Base-by-base conservation (phyloP, 2,329 filamentous ascomycete genomes). In the Cladophialophora exuberans region DNA sequence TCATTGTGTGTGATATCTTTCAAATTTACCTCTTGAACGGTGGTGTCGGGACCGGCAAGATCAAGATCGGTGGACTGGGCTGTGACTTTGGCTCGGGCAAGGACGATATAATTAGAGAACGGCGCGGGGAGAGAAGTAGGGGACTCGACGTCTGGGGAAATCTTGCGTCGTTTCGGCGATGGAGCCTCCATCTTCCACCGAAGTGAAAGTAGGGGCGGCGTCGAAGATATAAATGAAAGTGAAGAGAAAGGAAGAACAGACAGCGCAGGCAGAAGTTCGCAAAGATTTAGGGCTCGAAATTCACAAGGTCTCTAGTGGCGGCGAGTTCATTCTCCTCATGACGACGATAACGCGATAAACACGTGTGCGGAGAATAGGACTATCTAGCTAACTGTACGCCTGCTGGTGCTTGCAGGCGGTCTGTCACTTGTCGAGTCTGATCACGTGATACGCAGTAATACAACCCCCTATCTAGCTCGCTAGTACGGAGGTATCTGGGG, bases 51-150 rank as follows among this genome's bases (percentile, higher is more conserved):
- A 17, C 18, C 11, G n/a, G 15, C 11, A 15, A 35, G 31, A 6
- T 28, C 28, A 7, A 38, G 28, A 31, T 50, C 48, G 43, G 22
- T 31, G 33, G 26, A 18, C 3, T 25, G 25, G 25, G 45, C 47
- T 11, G 35, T 10, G 18, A 50, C 35, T n/a, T 9, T 45, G 15
- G 46, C 25, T 15, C 39, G 46, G 7, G 54, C 58, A 15, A 60
- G 17, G 22, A 51, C 25, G n/a, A 52, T 4, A 35, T 60, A 60
- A 9, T 35, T n/a, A 3, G 43, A 50, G 31, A 60, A 60, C 22
- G 54, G 54, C 17, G 51, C 35, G 13, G 20, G 47, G 54, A 15
- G 54, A 26, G 28, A 30, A 23, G 20, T 20, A 17, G 28, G 31
- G 3, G 36, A 28, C 20, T 30, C 43, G 25, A 33, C n/a, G 17